These are phyloP conservation scores for Neurospora sp. DNA, from an alignment of 495 filamentous ascomycete species.

Conservation along the genomic window DNA sequence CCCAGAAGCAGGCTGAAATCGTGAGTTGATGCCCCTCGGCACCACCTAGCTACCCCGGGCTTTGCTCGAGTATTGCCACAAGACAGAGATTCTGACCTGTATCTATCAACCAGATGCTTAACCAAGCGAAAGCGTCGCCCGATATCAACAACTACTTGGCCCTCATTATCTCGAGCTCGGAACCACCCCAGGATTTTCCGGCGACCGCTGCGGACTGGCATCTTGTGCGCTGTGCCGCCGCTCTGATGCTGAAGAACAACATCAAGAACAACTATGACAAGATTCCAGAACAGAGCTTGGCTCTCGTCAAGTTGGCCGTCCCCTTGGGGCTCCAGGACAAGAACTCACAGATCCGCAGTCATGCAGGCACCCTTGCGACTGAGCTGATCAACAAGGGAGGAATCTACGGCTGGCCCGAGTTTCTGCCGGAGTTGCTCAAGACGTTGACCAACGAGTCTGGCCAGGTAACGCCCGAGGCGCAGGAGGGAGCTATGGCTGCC, in stretches of 20 bases:
- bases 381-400: slow-evolving; percentile 80
- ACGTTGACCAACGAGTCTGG: slow-evolving; percentile 65
- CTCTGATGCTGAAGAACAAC: slow-evolving; percentile 91
- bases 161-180: slow-evolving; percentile 70
- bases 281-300: slow-evolving; percentile 57
- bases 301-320: slow-evolving; percentile 68
- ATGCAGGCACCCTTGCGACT: slow-evolving; percentile 91
- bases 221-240: slow-evolving; percentile 73
- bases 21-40: slow-evolving; percentile 26
- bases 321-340: slow-evolving; percentile 71
- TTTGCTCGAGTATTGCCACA: not conserved
- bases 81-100: slow-evolving; percentile 15
- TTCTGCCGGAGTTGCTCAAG: slow-evolving; percentile 68
- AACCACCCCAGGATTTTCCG: slow-evolving; percentile 46
- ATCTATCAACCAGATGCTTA: slow-evolving; percentile 63
- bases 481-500: slow-evolving; percentile 90
- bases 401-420: slow-evolving; percentile 81
- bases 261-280: slow-evolving; percentile 59
- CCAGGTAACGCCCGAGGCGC: slow-evolving; percentile 53
- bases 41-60: not conserved
- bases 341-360: slow-evolving; percentile 72
- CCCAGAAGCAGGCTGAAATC: slow-evolving; percentile 75
- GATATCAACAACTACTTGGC: slow-evolving; percentile 97
- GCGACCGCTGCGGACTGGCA: slow-evolving; percentile 52
- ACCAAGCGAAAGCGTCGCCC: slow-evolving; percentile 78